Evolutionary conservation across 257 asterid species (phyloP), one percentile per base, ranked within the genome.

Genomic region (Solanum clarkiae): DNA sequence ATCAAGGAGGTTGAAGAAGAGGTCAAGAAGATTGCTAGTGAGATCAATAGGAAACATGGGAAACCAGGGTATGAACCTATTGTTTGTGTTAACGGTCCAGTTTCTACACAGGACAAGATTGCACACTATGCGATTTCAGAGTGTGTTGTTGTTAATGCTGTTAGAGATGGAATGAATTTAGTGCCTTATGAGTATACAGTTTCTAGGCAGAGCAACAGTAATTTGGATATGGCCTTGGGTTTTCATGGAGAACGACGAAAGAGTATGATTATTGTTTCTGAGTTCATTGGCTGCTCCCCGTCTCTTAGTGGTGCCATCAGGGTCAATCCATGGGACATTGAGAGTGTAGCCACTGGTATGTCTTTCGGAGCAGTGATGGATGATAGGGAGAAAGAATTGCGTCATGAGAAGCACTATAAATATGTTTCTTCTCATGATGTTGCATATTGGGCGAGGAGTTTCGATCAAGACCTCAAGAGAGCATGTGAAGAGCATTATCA

Each of bases 211-310:
- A 95, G 98, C 20, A 82, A 88, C 84, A 87, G 86, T 4, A 91
- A 86, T 69, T 36, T 93, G 72, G 95, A 93, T 80, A 80, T 87
- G 89, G 95, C 91, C 8, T 82, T 94, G 44, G 94, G 94, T 22
- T 24, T 83, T 70, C 18, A 88, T 17, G 69, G 47, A 17, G 36
- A 54, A 8, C 85, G 88, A 6, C 90, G 90, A 85, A 91, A 85
- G 84, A 95, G 98, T 72, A 93, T 95, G n/a, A 92, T 95, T 68
- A 88, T 95, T 63, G 98, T 94, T 4, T 95, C 98, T 0, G 98
- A 95, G 51, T 95, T 95, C 87, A 92, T 95, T 12, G 98, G 98
- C 6, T 95, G 98, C 86, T 95, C 98, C 22, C 98, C 98, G 3
- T 95, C 98, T n/a, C 91, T 95, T 0, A 95, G 98, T 45, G 98